Base-by-base conservation (phyloP, 371 early-diverging fungal species). In the Rhizopus arrhizus region DNA sequence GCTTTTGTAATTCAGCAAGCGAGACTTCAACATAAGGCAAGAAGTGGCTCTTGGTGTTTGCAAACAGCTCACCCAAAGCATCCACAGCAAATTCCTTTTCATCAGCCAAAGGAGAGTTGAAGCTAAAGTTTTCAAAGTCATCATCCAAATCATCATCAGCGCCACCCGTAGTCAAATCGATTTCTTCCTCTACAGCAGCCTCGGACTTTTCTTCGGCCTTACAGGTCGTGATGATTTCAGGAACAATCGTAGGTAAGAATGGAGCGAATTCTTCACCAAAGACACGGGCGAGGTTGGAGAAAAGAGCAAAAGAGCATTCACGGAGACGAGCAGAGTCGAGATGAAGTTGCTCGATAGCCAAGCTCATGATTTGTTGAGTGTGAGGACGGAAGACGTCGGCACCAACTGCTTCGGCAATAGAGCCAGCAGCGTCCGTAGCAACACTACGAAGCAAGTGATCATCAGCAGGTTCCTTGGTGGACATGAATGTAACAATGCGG, bases 1-100 rank as follows among this genome's bases (percentile, higher is more conserved):
- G 72, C 38, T 75, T 69, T 38, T 86, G 65, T 51, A 90, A 69
- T 50, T 85, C 87, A 34, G 84, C 69, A 22, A 91, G 71, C 22
- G 82, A 78, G 16, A 78, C 74, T 53, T 88, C 87, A n/a, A 91
- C 85, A 63, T 91, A 93, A 1, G 95, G 93, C 76, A 94, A 72
- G 68, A 92, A 93, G 32, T 84, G 80, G 0, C 78, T 59, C 8
- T 81, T 73, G 7, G 92, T 89, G 58, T 88, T 83, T 49, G 82
- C 84, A 74, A 94, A 94, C 31, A 95, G 69, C 66, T 93, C 91
- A 35, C 89, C 94, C 31, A 91, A 79, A 2, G 91, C 89, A 61
- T 91, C 91, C 11, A 88, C 85, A n/a, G 94, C 94, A 43, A 89
- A 84, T 64, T 92, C 93, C 74, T 95, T 95, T 65, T 95, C 95